Percentiles rank a stretch among this genome's conserved stretches.
Evolutionary conservation across 228 moss, liverwort and hornwort genomes (phyloP).

Genomic region (Sphagnum fallax): DNA sequence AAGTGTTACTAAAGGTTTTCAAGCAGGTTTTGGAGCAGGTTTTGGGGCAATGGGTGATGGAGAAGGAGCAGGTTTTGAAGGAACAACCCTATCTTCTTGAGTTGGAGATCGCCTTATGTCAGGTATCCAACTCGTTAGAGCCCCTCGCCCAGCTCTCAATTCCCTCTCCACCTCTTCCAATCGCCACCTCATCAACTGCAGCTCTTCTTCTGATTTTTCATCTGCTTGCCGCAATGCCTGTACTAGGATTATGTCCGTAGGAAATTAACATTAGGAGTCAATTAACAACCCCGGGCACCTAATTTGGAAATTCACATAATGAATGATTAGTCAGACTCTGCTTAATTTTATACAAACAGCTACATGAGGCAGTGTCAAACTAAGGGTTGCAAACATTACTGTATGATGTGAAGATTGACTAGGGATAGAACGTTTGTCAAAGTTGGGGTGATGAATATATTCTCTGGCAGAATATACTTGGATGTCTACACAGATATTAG

Average conservation of each 20-base stretch:
- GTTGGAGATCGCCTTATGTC: background rate
- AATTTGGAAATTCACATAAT: background rate
- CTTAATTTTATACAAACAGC: background rate
- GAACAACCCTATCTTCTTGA: too few relatives aligned
- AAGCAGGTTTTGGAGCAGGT: too few relatives aligned
- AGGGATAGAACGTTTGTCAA: background rate
- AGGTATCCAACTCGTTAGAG: conserved; percentile 17
- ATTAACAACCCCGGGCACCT: background rate
- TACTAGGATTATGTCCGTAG: background rate
- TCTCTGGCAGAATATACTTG: background rate
- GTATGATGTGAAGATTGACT: background rate
- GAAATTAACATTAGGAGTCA: too few relatives aligned
- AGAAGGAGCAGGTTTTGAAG: too few relatives aligned
- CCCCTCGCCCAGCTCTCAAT: conserved; percentile 13
- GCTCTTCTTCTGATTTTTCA: conserved; percentile 12
- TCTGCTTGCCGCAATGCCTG: conserved; percentile 16
- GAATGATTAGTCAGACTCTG: background rate
- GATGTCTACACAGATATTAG: too few relatives aligned
- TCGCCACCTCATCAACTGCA: conserved; percentile 30
- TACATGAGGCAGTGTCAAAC: background rate
- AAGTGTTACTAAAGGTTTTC: too few relatives aligned
- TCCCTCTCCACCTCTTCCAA: conserved; percentile 42
- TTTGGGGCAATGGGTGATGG: too few relatives aligned
- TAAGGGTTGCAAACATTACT: background rate
- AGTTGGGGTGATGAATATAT: background rate